Evolutionary conservation across 2,329 filamentous ascomycete species (phyloP).

Genomic region (Aspergillus calidoustus): DNA sequence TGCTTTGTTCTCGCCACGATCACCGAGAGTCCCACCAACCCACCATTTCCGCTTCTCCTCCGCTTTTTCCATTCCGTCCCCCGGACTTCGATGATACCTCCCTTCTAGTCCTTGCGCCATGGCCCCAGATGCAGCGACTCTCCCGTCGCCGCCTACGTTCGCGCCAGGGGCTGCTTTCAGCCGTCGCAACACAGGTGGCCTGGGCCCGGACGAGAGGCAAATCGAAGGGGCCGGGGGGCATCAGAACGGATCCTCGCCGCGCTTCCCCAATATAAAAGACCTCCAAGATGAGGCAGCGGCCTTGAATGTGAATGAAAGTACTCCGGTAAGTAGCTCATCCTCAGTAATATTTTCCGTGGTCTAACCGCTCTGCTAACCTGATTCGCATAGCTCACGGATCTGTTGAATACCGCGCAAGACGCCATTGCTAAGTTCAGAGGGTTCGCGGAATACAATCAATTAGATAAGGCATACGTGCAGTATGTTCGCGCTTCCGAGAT

Average conservation of each 20-base stretch:
- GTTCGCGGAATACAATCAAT: conserved; percentile 43
- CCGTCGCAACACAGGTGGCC: conserved; percentile 32
- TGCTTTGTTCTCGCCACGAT: conserved; percentile 4
- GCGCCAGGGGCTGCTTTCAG: conserved; percentile 37
- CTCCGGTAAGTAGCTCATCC: conserved; percentile 33
- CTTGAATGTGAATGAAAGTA: conserved; percentile 38
- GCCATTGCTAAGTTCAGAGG: conserved; percentile 40
- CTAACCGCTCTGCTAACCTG: conserved; percentile 23
- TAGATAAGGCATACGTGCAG: conserved; percentile 78
- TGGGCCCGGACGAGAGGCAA: conserved; percentile 33
- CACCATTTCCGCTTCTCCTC: background rate
- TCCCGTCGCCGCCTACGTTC: conserved; percentile 41
- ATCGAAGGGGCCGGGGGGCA: conserved; percentile 30
- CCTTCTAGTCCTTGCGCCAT: conserved; percentile 35
- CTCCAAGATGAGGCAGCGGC: conserved; percentile 45
- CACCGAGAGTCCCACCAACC: background rate
- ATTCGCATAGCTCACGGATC: conserved; percentile 36
- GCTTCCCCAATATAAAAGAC: conserved; percentile 46
- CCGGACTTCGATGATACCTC: conserved; percentile 20
- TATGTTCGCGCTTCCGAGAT: conserved; percentile 84
- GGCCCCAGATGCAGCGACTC: conserved; percentile 43
- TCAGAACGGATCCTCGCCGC: conserved; percentile 33
- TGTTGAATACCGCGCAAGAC: conserved; percentile 42
- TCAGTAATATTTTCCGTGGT: background rate
- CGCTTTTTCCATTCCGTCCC: conserved; percentile 9